phyloP scores from a whole-genome alignment of 23 red algal species.

The Gracilaria domingensis region DNA sequence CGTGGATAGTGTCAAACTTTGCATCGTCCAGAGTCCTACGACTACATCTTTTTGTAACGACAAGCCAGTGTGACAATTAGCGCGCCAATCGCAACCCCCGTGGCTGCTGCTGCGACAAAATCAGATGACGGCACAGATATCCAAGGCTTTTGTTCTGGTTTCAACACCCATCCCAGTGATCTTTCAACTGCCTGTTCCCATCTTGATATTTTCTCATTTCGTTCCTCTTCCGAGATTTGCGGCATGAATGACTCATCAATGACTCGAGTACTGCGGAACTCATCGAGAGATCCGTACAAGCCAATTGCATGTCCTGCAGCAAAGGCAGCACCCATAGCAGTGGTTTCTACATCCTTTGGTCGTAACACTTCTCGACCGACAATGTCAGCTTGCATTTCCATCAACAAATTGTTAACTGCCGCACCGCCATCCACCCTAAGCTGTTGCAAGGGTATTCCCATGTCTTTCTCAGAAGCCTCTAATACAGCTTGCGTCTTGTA shows the following conservation, averaged over 20 bases:
- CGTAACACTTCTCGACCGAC: conserved; percentile 72
- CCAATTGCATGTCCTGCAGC: conserved; percentile 78
- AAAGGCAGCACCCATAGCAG: conserved; percentile 90
- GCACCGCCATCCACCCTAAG: conserved; percentile 91
- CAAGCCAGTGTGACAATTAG: background rate
- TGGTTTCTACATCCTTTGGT: conserved; percentile 82
- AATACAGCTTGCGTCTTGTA: conserved; percentile 83
- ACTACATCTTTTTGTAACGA: conserved; percentile 25
- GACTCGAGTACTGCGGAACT: conserved; percentile 64
- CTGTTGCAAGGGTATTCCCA: conserved; percentile 57
- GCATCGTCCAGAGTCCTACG: background rate
- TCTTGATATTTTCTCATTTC: conserved; percentile 37
- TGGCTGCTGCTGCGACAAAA: background rate
- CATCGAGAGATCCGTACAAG: conserved; percentile 64
- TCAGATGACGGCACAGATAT: background rate
- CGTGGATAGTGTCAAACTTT: background rate
- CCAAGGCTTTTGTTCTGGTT: background rate
- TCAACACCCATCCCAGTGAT: conserved; percentile 73
- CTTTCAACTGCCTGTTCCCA: conserved; percentile 83
- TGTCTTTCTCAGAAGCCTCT: conserved; percentile 66
- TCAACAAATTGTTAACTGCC: conserved; percentile 70
- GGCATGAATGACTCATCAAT: conserved; percentile 67
- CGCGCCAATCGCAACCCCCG: background rate
- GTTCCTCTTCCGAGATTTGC: conserved; percentile 64
- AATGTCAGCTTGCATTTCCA: conserved; percentile 94